A percentile compares a stretch with the other conserved stretches of the same genome.
phyloP scores from a whole-genome alignment of 257 asterid genomes.

The Thymus quinquecostatus region DNA sequence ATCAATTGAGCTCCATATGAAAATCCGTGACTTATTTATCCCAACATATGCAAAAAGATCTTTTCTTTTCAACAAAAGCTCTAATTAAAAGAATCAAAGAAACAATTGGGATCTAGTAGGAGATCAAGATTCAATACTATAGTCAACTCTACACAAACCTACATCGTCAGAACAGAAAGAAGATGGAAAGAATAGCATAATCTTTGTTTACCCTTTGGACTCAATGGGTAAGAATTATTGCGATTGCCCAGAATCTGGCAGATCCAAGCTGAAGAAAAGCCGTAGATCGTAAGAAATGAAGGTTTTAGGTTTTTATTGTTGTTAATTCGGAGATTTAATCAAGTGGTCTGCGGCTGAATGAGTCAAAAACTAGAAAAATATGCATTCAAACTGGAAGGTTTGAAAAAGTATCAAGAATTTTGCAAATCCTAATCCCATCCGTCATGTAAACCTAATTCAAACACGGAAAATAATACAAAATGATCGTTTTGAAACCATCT shows the following conservation, averaged over 20 bases:
- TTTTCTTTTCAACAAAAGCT: background rate
- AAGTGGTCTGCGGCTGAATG: conserved; percentile 19
- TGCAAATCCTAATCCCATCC: background rate
- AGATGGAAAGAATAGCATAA: background rate
- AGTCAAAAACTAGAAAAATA: conserved; percentile 15
- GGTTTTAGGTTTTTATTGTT: background rate
- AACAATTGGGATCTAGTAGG: background rate
- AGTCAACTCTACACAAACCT: conserved; percentile 13
- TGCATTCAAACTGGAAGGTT: conserved; percentile 20
- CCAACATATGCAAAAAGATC: conserved; percentile 2
- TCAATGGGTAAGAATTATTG: background rate
- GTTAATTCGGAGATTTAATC: background rate
- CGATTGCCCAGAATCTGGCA: conserved; percentile 23
- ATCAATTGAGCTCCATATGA: background rate
- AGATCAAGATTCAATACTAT: conserved; percentile 23
- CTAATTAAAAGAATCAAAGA: background rate
- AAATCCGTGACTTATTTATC: background rate
- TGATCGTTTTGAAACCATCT: background rate
- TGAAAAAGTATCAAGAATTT: background rate
- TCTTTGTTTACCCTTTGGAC: background rate
- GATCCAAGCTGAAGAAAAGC: conserved; percentile 25
- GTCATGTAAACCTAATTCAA: background rate
- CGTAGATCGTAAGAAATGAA: conserved; percentile 24
- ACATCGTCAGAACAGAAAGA: background rate
- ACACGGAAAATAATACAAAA: conserved; percentile 1